Evolutionary conservation across 306 rosid species (phyloP), one percentile per base, ranked within the genome.

Genomic region (Acacia confusa): DNA sequence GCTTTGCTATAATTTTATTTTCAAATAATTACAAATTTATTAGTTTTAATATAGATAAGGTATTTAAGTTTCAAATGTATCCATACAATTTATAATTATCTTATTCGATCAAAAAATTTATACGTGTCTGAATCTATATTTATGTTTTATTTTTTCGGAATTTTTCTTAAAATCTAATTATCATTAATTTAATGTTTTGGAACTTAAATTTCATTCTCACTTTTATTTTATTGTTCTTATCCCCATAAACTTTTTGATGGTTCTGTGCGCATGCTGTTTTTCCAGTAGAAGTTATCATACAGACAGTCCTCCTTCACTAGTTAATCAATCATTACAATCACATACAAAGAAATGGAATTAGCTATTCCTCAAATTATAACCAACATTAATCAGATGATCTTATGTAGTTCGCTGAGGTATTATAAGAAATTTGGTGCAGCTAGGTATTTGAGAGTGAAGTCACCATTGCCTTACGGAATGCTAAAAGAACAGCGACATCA

Each of bases 381-480:
- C 14, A 9, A 38, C 48, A 17, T 3, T 8, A 58, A 34, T 69
- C 41, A 63, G 40, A 63, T 28, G 0, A 22, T 69, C 44, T 14
- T 66, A 34, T 34, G 45, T 32, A 14, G 41, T 64, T 64, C 5
- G 8, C 40, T 2, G 70, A 30, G 4, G 2, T 61, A 6, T 64
- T 30, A 64, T 36, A 64, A 15, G 36, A 64, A 65, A 14, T 45
- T 45, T n/a, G 30, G 4, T 25, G 90, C 91, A 93, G 97, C 97
- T 1, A 85, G 76, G 84, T 89, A 88, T 82, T 43, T 92, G 81
- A 88, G 87, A 45, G 84, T 95, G 75, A 92, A 86, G 80, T 85
- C 99, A n/a, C 99, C 98, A 34, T 67, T 92, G 3, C 89, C 98
- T n/a, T 90, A 90, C 83, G 84, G 88, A 75, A 70, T 88, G 84